Base-by-base conservation (phyloP, 116 monocot species). In the Trichopus zeylanicus region DNA sequence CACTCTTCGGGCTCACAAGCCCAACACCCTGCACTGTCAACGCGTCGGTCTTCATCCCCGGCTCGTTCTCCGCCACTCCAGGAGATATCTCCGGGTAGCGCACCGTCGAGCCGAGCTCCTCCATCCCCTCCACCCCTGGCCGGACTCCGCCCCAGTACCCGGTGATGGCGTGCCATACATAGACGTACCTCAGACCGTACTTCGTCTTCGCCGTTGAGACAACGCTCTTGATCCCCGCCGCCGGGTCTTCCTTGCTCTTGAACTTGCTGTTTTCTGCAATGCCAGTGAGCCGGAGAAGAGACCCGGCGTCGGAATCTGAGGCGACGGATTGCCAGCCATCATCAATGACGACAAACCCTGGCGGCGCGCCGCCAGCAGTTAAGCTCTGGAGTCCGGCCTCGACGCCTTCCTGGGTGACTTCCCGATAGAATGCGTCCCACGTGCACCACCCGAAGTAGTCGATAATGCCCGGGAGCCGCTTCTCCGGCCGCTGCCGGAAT, bases 371-470 rank as follows among this genome's bases (percentile, higher is more conserved):
- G 34, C 90, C 90, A 13, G 68, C 69, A 1, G 68, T 29, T 16
- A 94, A 83, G 54, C 69, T 83, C 1, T 35, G 28, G n/a, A 94
- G 71, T 3, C 89, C 94, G 20, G 83, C 70, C 64, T 94, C 94
- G 38, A 94, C 86, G 15, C 89, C 94, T 30, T 85, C 82, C 33
- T 89, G 89, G 7, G 77, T 78, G 37, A 94, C 89, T 30, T 86
- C 89, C 55, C 81, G 78, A 69, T 94, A 94, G 76, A 94, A 94
- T 0, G 94, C 93, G 56, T 93, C 93, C 93, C 88, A 93, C 1
- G 93, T 88, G 71, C 93, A 93, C 93, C 93, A 93, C 7, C 93
- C 93, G 60, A 88, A 93, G 70, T 70, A 75, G 65, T 93, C 89
- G 0, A 86, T 70, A 21, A 89, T 76, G 49, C 79, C 74, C 0